Base-by-base conservation (phyloP, 164 flowering plant genomes). In the Magnolia officinalis region DNA sequence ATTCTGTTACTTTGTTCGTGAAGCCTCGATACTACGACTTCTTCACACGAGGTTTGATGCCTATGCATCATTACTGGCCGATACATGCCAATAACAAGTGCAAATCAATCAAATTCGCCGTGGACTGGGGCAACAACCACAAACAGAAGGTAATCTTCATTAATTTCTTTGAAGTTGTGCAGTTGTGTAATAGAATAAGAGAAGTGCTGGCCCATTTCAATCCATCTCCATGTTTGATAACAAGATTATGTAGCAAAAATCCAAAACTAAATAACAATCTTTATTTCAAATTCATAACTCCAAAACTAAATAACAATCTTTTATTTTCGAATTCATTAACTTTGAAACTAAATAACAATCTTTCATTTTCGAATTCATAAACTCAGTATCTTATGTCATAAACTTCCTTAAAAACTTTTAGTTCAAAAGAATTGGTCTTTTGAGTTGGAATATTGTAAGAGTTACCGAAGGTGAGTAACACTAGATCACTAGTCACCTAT, bases 41-140 rank as follows among this genome's bases (percentile, higher is more conserved):
- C 86, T 89, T 86, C 82, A 80, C 80, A 2, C 88, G 96, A 84
- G 78, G 87, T 59, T 68, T 90, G 74, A 31, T 83, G 51, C 94
- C 96, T 16, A 16, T 82, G 64, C 71, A 84, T 61, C 96, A 92
- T 71, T 92, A 90, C 68, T 92, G 96, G 96, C 96, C 96, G 0
- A 82, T 92, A 19, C 82, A 75, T 23, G 71, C 63, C 20, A 31
- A 81, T 7, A 69, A 82, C 76, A 80, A 78, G 37, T 91, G 96
- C 82, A 77, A 67, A 49, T 85, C 89, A 1, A 79, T 91, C 19
- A 88, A 91, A 72, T 90, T 82, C 58, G 96, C 93, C 0, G 91
- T 89, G 1, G 82, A 91, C 55, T 92, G 94, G 92, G 94, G 96
- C 77, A 90, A 92, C 79, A 84, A 64, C 58, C 83, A 89, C 73